phyloP scores from a whole-genome alignment of 352 stramenopile genomes.

The Pythium graminicola region DNA sequence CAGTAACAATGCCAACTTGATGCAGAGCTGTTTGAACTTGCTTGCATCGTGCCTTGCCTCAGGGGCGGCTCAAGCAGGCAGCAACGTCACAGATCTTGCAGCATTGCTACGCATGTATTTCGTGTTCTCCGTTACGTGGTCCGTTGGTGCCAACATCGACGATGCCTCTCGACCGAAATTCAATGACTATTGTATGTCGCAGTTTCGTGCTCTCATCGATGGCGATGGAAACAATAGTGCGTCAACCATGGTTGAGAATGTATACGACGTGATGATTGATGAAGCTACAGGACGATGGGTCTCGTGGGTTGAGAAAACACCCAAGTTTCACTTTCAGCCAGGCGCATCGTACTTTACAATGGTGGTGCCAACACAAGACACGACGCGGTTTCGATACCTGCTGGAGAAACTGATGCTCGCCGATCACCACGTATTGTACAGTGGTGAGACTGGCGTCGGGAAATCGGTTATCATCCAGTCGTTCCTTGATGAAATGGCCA shows the following conservation, averaged over 20 bases:
- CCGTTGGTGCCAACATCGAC: conserved; percentile 82
- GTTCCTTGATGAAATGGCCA: conserved; percentile 86
- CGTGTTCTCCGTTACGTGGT: conserved; percentile 83
- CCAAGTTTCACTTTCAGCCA: conserved; percentile 81
- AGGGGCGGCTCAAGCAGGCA: conserved; percentile 32
- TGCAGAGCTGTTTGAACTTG: conserved; percentile 85
- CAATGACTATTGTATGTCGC: conserved; percentile 79
- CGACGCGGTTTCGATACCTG: conserved; percentile 90
- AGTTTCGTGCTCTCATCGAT: conserved; percentile 58
- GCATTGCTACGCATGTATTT: conserved; percentile 82
- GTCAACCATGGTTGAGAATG: conserved; percentile 45
- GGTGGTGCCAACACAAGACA: conserved; percentile 93
- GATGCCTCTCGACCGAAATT: conserved; percentile 77
- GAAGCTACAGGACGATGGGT: conserved; percentile 64
- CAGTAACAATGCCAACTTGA: conserved; percentile 85
- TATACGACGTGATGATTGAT: conserved; percentile 84
- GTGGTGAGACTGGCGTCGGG: conserved; percentile 89
- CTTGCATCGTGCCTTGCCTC: conserved; percentile 64
- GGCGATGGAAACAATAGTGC: conserved; percentile 29
- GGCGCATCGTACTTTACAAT: conserved; percentile 91
- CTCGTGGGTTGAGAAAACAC: conserved; percentile 87
- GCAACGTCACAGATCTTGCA: conserved; percentile 43
- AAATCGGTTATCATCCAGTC: conserved; percentile 91
- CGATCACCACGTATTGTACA: conserved; percentile 84
- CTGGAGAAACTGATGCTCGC: conserved; percentile 84